These are phyloP conservation scores for Trichophyton verrucosum DNA, from an alignment of 2,329 filamentous ascomycete species.

Conservation along the genomic window DNA sequence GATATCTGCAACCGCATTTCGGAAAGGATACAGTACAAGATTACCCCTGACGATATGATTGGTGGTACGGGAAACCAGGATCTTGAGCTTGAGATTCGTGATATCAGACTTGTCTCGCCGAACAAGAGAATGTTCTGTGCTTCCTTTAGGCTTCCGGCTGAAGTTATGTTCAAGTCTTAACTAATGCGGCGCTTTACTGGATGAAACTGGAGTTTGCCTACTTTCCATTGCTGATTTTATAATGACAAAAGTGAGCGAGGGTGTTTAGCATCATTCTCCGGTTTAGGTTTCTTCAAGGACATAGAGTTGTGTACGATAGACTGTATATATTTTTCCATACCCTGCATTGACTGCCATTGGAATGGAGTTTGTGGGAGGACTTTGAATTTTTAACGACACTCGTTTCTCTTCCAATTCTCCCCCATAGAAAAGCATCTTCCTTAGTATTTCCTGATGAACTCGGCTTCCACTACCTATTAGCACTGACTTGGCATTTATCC, in stretches of 20 bases:
- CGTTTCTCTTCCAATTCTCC: neutral
- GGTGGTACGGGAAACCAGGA: conserved; percentile 46
- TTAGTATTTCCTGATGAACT: too few species aligned
- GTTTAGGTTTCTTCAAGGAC: neutral
- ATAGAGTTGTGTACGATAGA: conserved; percentile 2
- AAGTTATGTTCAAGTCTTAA: conserved; percentile 59
- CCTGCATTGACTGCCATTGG: neutral
- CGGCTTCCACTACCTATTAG: neutral
- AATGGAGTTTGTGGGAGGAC: neutral
- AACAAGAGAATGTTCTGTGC: conserved; percentile 96
- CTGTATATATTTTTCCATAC: neutral
- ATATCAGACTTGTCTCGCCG: conserved; percentile 78
- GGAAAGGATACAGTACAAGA: conserved; percentile 45
- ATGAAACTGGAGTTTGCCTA: too few species aligned
- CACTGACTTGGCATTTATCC: neutral
- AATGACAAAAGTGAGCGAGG: neutral
- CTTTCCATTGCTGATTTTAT: neutral
- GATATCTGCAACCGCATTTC: conserved; percentile 58
- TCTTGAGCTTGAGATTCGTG: conserved; percentile 43
- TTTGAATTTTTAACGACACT: neutral
- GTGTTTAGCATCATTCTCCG: neutral
- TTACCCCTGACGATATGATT: conserved; percentile 43
- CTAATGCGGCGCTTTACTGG: neutral
- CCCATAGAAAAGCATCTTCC: neutral
- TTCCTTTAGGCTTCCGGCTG: conserved; percentile 69